Evolutionary conservation across 1,139 yeast genomes (phyloP).

Genomic region (Magnusiomyces magnusii): DNA sequence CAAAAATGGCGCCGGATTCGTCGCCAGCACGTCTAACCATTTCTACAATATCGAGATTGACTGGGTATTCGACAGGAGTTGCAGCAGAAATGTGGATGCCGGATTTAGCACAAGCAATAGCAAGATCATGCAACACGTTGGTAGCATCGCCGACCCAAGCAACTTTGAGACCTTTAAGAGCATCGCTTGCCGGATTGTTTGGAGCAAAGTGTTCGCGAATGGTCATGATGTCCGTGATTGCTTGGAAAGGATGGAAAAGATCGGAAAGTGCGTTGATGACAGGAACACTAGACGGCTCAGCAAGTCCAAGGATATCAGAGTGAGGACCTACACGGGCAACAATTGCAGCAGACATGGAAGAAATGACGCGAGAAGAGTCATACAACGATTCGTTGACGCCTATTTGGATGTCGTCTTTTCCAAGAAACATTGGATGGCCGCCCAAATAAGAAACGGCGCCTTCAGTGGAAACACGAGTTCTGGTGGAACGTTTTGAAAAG

Average conservation of each 20-base stretch:
- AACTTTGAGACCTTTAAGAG: constrained; percentile 57
- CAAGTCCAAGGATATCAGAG: constrained; percentile 68
- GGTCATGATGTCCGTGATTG: constrained; percentile 83
- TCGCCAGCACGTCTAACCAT: constrained; percentile 51
- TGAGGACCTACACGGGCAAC: constrained; percentile 94
- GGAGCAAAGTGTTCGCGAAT: constrained; percentile 66
- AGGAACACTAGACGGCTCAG: constrained; percentile 65
- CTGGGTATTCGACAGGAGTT: constrained; percentile 65
- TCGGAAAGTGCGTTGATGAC: constrained; percentile 92
- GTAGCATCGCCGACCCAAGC: constrained; percentile 98
- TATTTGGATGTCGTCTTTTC: constrained; percentile 91
- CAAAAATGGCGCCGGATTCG: constrained; percentile 47
- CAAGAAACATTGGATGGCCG: constrained; percentile 93
- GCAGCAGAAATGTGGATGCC: constrained; percentile 84
- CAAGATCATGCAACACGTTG: constrained; percentile 87
- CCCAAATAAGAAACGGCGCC: constrained; percentile 94
- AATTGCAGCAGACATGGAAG: constrained; percentile 91
- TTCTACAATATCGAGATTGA: constrained; percentile 49
- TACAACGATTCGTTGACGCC: constrained; percentile 87
- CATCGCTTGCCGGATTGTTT: constrained; percentile 16
- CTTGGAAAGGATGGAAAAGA: constrained; percentile 88
- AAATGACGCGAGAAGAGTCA: constrained; percentile 81
- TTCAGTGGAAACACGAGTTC: constrained; percentile 91
- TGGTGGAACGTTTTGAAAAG: constrained; percentile 85
- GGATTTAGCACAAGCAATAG: constrained; percentile 79